Evolutionary conservation across 2,329 filamentous ascomycete genomes (phyloP), one percentile per base, ranked within the genome.

Genomic region (Byssothecium circinans): DNA sequence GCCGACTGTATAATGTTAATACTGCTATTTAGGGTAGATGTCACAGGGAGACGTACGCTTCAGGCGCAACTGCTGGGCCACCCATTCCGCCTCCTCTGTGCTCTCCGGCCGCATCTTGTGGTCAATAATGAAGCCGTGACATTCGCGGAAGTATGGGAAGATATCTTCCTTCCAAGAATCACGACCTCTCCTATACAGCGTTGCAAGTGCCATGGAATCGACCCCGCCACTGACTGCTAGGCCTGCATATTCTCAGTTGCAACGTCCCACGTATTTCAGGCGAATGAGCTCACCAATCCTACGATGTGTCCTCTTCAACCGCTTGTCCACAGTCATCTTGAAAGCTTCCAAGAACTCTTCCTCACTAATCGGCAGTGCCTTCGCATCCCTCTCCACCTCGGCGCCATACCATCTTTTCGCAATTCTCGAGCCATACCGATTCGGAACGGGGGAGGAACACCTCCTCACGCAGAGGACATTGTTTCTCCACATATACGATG

Each of bases 191-290:
- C 75, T 70, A 65, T 88, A 89, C 29, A 97, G 79, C 50, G 78
- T 84, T 45, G 91, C 90, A 50, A 99, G 77, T 22, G 92, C 92
- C 91, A 97, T 99, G n/a, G 92, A 97, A 71, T 99, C 94, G 32
- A 94, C 88, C 7, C 94, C 94, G 19, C 94, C 94, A 64, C 91
- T 96, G 52, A 97, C 78, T 14, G 91, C 94, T 49, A 97, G 75
- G 44, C 81, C 75, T 74, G 37, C 29, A 14, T 27, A 29, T 5
- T 20, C 22, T 57, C 33, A 60, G 45, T 41, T 23, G 36, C 14
- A 15, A 19, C 34, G 39, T 20, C 29, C 37, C 18, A 18, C 29
- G 17, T n/a, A 33, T 25, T 12, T 22, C 6, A 37, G 37, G 43
- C 40, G 23, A 6, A 27, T 2, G 3, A 11, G 8, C 57, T 20